Evolutionary conservation across 176 grass and related monocot species (phyloP).

Genomic region (Phoenix roebelenii): DNA sequence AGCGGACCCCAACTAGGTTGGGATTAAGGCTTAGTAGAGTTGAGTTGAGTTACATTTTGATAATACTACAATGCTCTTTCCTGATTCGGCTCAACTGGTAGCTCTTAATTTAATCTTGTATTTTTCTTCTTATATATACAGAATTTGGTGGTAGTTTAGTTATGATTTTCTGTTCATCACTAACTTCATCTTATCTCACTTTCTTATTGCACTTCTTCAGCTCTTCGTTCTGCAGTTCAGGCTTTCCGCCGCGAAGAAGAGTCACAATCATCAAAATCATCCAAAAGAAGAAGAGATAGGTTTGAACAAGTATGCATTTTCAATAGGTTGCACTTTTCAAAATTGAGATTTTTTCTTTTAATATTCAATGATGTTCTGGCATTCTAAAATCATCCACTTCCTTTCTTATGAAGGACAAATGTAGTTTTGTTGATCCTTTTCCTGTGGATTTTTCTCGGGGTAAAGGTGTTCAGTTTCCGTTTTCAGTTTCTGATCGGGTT

Average conservation of each 20-base stretch:
- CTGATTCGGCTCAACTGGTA: too few species aligned
- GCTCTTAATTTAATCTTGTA: too few species aligned
- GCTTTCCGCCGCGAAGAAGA: constrained; percentile 66
- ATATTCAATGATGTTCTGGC: neutral
- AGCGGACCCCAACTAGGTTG: too few species aligned
- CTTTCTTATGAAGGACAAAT: constrained; percentile 54
- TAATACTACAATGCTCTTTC: too few species aligned
- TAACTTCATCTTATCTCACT: neutral
- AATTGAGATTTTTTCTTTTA: neutral
- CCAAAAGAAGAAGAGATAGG: constrained; percentile 63
- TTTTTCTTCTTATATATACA: too few species aligned
- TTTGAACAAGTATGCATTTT: constrained; percentile 38
- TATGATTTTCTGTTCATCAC: too few species aligned
- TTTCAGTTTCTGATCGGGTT: constrained; percentile 65
- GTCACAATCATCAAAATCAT: constrained; percentile 33
- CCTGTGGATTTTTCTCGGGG: constrained; percentile 40
- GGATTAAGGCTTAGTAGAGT: too few species aligned
- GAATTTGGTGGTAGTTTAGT: too few species aligned
- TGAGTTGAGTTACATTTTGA: too few species aligned
- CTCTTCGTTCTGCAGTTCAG: constrained; percentile 69
- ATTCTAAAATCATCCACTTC: constrained; percentile 15
- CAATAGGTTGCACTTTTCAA: neutral
- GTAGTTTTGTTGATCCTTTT: constrained; percentile 43
- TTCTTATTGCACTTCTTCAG: constrained; percentile 35
- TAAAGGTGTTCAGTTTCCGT: constrained; percentile 74